Evolutionary conservation across 108 stramenopile species (phyloP).

Genomic region (Cyclotella kingstonii): DNA sequence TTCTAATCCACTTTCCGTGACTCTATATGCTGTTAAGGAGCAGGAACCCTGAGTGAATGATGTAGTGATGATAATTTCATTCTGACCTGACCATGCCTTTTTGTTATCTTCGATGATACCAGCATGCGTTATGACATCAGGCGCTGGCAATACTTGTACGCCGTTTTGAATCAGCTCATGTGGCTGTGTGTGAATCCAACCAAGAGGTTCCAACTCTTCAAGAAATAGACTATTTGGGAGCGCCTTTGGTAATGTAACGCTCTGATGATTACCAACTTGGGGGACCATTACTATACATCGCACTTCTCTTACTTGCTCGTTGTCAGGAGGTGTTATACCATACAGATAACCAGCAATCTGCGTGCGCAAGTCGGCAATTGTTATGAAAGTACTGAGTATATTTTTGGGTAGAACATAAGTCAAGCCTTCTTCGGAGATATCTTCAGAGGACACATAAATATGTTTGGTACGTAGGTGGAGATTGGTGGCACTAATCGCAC

Average conservation of each 20-base stretch:
- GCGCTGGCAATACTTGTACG: slow-evolving; percentile 84
- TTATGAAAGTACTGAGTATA: slow-evolving; percentile 95
- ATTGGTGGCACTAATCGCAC: slow-evolving; percentile 99
- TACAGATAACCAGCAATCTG: slow-evolving; percentile 98
- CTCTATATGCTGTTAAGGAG: slow-evolving; percentile 95
- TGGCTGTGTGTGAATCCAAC: slow-evolving; percentile 99
- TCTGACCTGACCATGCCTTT: slow-evolving; percentile 86
- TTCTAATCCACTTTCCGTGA: slow-evolving; percentile 90
- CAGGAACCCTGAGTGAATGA: slow-evolving; percentile 98
- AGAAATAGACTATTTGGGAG: slow-evolving; percentile 91
- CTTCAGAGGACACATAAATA: slow-evolving; percentile 97
- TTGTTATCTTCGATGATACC: slow-evolving; percentile 85
- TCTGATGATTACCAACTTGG: slow-evolving; percentile 97
- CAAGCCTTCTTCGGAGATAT: slow-evolving; percentile 93
- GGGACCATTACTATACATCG: slow-evolving; percentile 97
- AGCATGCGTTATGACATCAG: slow-evolving; percentile 91
- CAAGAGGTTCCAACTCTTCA: slow-evolving; percentile 95
- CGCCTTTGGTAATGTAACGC: slow-evolving; percentile 90
- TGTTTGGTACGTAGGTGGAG: slow-evolving; percentile 97
- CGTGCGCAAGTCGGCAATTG: slow-evolving; percentile 93
- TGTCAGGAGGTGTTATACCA: slow-evolving; percentile 95
- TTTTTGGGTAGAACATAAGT: slow-evolving; percentile 99
- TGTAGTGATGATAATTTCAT: slow-evolving; percentile 94
- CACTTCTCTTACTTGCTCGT: slow-evolving; percentile 96
- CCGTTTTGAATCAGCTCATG: slow-evolving; percentile 96